phyloP scores from a whole-genome alignment of 2,329 filamentous ascomycete genomes.

The Sodiomyces alkalinus region DNA sequence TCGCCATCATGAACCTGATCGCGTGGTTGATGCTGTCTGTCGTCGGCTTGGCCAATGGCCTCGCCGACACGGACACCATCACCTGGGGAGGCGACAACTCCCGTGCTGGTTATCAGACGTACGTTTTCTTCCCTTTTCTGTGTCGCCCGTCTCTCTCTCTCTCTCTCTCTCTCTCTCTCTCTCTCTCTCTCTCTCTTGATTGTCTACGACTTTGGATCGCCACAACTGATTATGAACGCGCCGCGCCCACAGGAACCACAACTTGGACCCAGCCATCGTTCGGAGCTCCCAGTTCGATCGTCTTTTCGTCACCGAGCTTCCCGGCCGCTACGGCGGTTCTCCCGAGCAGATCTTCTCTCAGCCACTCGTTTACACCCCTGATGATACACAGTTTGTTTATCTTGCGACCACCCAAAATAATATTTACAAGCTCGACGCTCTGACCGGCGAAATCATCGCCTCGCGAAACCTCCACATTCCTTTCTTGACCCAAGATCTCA shows the following conservation, averaged over 20 bases:
- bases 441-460: conserved; percentile 34
- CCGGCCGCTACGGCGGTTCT: conserved; percentile 33
- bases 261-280: conserved; percentile 46
- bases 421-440: conserved; percentile 38
- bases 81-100: conserved; percentile 45
- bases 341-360: conserved; percentile 38
- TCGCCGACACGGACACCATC: conserved; percentile 36
- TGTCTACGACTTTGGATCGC: no score
- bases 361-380: conserved; percentile 33
- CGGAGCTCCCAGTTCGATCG: conserved; percentile 38
- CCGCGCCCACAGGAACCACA: conserved; percentile 35
- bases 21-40: conserved; percentile 15
- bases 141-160: background rate
- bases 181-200: background rate
- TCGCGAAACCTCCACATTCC: conserved; percentile 31
- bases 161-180: no score
- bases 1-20: conserved; percentile 5
- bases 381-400: conserved; percentile 35
- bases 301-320: conserved; percentile 34
- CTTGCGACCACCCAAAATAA: conserved; percentile 43
- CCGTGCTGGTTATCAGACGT: conserved; percentile 37
- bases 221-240: no score
- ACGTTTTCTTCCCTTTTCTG: conserved; percentile 9
- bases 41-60: conserved; percentile 16
- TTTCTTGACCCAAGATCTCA: conserved; percentile 31